phyloP scores from a whole-genome alignment of 139 green algal genomes.

The Picochlorum costavermella region DNA sequence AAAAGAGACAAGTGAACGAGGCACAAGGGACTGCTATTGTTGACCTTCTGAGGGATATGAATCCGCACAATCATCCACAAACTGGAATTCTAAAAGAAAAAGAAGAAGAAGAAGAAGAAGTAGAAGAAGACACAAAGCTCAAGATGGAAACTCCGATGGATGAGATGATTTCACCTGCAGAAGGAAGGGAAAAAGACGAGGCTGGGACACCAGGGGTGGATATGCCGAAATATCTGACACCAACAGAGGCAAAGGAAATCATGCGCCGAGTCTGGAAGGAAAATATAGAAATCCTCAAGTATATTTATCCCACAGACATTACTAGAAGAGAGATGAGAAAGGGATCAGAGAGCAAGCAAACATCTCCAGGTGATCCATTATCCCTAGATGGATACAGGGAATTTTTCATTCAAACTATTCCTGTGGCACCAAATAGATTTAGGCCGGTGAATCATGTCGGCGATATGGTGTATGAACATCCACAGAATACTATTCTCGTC shows the following conservation, averaged over 20 bases:
- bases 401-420: slow-evolving; percentile 84
- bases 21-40: slow-evolving; percentile 32
- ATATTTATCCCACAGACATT: slow-evolving; percentile 48
- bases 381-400: slow-evolving; percentile 40
- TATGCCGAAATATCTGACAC: slow-evolving; percentile 59
- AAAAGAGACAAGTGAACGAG: slow-evolving; percentile 38
- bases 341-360: background rate
- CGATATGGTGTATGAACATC: slow-evolving; percentile 75
- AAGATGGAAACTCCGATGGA: slow-evolving; percentile 2
- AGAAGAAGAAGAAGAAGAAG: slow-evolving; percentile 14
- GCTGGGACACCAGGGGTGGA: slow-evolving; percentile 6
- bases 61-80: slow-evolving; percentile 13
- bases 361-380: background rate
- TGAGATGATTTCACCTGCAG: background rate
- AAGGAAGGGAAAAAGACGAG: slow-evolving; percentile 4
- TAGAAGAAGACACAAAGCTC: slow-evolving; percentile 2
- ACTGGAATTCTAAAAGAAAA: background rate
- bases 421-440: slow-evolving; percentile 83
- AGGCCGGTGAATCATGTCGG: slow-evolving; percentile 57
- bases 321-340: slow-evolving; percentile 15
- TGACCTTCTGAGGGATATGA: slow-evolving; percentile 17
- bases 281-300: slow-evolving; percentile 54
- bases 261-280: slow-evolving; percentile 64
- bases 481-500: slow-evolving; percentile 73
- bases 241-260: slow-evolving; percentile 63